Evolutionary conservation across 2,329 filamentous ascomycete species (phyloP).

Genomic region (Pleoardoris graminearum): DNA sequence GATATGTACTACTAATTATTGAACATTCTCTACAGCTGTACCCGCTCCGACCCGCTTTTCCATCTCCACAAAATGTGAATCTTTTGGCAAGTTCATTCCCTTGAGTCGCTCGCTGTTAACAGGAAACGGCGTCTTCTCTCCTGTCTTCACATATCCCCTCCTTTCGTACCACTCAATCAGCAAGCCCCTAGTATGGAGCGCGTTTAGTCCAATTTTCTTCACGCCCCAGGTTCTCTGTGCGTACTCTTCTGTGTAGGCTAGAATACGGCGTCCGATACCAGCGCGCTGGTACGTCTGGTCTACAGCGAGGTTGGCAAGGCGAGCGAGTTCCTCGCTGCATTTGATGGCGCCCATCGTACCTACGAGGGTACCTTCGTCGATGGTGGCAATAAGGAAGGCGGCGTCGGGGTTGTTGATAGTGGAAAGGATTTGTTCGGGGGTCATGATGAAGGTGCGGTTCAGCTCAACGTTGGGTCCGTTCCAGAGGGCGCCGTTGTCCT

Average conservation of each 20-base stretch:
- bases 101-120: neutral
- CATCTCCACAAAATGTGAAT: slow-evolving; percentile 3
- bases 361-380: neutral
- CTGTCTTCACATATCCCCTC: slow-evolving; percentile 6
- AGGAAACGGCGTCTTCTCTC: slow-evolving; percentile 4
- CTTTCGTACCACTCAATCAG: slow-evolving; percentile 10
- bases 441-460: slow-evolving; percentile 5
- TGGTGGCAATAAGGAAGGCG: slow-evolving; percentile 3
- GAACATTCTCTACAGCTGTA: no score
- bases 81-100: neutral
- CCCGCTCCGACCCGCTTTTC: neutral
- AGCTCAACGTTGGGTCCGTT: slow-evolving; percentile 1
- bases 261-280: slow-evolving; percentile 1
- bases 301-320: slow-evolving; percentile 3
- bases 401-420: slow-evolving; percentile 3
- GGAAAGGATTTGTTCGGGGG: neutral
- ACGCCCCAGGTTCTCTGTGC: neutral
- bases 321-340: neutral
- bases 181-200: neutral
- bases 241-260: slow-evolving; percentile 1
- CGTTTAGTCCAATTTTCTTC: slow-evolving; percentile 2
- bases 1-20: no score
- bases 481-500: slow-evolving; percentile 1
- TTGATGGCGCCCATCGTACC: slow-evolving; percentile 2
- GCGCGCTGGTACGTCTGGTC: slow-evolving; percentile 1